A percentile compares a stretch with the other conserved stretches of the same genome.
These are phyloP conservation scores for Logfia minima DNA, from an alignment of 129 eudicot genomes.

Conservation along the genomic window DNA sequence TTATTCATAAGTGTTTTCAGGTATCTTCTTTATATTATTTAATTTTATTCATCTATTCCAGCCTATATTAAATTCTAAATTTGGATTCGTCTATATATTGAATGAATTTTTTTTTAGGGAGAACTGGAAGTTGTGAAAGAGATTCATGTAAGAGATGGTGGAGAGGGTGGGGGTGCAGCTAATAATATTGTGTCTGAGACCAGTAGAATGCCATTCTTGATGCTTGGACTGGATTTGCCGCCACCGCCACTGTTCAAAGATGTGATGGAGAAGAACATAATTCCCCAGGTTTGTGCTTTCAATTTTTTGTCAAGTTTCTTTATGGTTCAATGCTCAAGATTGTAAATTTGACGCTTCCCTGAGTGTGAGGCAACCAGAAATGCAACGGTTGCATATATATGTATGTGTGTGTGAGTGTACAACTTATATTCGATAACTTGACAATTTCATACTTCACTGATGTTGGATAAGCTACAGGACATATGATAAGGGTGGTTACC, in stretches of 20 bases:
- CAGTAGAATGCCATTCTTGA: slow-evolving; percentile 80
- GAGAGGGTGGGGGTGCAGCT: not conserved
- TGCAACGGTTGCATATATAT: not conserved
- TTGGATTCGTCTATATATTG: not conserved
- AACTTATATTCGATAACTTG: not conserved
- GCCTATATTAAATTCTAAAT: not conserved
- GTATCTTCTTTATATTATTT: slow-evolving; percentile 22
- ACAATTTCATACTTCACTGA: not conserved
- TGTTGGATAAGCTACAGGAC: not conserved
- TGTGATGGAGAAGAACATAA: slow-evolving; percentile 92
- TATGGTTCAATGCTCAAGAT: slow-evolving; percentile 2
- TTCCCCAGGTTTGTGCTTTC: slow-evolving; percentile 75
- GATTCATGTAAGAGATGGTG: slow-evolving; percentile 48
- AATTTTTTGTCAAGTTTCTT: not conserved
- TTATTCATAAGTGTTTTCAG: slow-evolving; percentile 91
- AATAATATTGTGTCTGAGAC: slow-evolving; percentile 44
- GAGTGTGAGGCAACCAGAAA: not conserved
- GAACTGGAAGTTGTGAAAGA: slow-evolving; percentile 94
- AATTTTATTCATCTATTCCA: not conserved
- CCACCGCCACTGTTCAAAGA: slow-evolving; percentile 94
- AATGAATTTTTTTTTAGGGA: slow-evolving; percentile 43
- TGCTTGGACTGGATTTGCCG: slow-evolving; percentile 97
- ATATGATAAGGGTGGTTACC: not conserved
- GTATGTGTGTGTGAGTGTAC: not conserved
- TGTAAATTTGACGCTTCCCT: not conserved